Base-by-base conservation (phyloP, 2,329 filamentous ascomycete species). In the Stagonosporopsis tanaceti region DNA sequence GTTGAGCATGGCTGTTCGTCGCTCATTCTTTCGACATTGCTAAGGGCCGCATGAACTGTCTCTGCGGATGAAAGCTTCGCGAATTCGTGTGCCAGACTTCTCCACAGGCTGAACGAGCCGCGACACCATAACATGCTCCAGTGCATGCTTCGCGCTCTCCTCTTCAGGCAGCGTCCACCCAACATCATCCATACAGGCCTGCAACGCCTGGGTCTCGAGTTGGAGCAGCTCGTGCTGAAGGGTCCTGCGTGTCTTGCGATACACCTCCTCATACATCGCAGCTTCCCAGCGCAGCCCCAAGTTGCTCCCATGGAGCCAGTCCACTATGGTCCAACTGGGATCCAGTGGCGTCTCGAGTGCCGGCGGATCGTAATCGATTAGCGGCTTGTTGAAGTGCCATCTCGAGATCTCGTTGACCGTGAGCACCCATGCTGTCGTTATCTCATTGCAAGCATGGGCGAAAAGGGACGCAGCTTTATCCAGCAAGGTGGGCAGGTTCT, bases 141-240 rank as follows among this genome's bases (percentile, higher is more conserved):
- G 17, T 12, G n/a, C 8, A 15, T 22, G 6, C 24, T 46, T 39
- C n/a, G 50, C 25, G 25, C 22, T 8, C 25, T 39, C 17, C 6
- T 52, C 32, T 4, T 25, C 12, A 4, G 32, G 24, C 17, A 51
- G 11, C 3, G 22, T 6, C 40, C 50, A 47, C 5, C 25, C 27
- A 7, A 53, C 32, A 27, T 52, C 40, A 39, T 52, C 34, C 40
- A 45, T 39, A 15, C 40, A 45, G 3, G 40, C 40, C 12, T 45
- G 24, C n/a, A 45, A 15, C 6, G n/a, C 40, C 4, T 24, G 14
- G 1, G 7, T 17, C 22, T 52, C 50, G 32, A 45, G 32, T 40
- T 24, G 12, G 2, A 51, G 24, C 4, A 45, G 7, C 25, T 52
- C 32, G 4, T 38, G 12, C 25, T 45, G 40, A 14, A 45, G 6